Percentiles rank a stretch among this genome's conserved stretches.
phyloP scores from a whole-genome alignment of 371 early-diverging fungal genomes.

The Amoeboaphelidium protococcarum region DNA sequence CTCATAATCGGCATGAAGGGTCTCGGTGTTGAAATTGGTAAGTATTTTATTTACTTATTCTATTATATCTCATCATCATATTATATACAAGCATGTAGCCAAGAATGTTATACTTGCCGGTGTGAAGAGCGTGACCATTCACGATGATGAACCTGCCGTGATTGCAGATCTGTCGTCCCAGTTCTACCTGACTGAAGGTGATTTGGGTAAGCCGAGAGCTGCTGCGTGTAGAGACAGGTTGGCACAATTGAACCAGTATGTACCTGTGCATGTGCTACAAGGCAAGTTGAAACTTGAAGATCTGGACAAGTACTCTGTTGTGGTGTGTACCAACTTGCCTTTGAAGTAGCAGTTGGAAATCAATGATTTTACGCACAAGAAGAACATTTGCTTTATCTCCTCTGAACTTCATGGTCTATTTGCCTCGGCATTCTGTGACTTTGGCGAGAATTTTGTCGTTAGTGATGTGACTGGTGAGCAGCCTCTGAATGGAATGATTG shows the following conservation, averaged over 20 bases:
- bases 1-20: slow-evolving; percentile 89
- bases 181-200: slow-evolving; percentile 75
- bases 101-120: slow-evolving; percentile 98
- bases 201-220: slow-evolving; percentile 79
- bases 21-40: slow-evolving; percentile 94
- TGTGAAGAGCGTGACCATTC: slow-evolving; percentile 85
- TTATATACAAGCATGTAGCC: slow-evolving; percentile 20
- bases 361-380: slow-evolving; percentile 58
- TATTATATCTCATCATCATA: no score
- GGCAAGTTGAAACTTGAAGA: slow-evolving; percentile 41
- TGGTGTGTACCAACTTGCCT: slow-evolving; percentile 60
- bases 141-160: slow-evolving; percentile 52
- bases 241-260: slow-evolving; percentile 93
- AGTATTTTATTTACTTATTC: slow-evolving; percentile 3
- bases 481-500: slow-evolving; percentile 77
- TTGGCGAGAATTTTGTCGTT: slow-evolving; percentile 67
- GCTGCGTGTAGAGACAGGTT: slow-evolving; percentile 45
- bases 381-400: slow-evolving; percentile 71
- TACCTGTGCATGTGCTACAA: slow-evolving; percentile 59
- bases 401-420: slow-evolving; percentile 85
- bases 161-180: slow-evolving; percentile 61
- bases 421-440: slow-evolving; percentile 87
- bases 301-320: slow-evolving; percentile 30
- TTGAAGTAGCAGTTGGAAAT: slow-evolving; percentile 54
- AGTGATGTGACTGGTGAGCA: slow-evolving; percentile 86